Conservation (phyloP, 2,329 filamentous ascomycete species). For the Fusarium sp. region DNA sequence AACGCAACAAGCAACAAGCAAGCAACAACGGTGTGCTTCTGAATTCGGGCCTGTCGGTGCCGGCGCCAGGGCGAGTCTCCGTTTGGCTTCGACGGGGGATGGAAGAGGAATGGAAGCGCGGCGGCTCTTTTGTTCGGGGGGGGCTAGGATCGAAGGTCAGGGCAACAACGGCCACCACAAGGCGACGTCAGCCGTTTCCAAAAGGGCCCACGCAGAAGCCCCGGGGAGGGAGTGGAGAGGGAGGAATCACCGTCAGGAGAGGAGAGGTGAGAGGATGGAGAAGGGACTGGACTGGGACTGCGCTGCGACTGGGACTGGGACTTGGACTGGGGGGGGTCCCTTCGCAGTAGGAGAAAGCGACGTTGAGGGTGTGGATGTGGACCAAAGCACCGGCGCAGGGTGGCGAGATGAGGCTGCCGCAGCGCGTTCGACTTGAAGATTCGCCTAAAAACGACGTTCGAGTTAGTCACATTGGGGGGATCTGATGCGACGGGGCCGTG, state of each 20-base stretch:
- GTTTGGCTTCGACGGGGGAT: slow-evolving; percentile 39
- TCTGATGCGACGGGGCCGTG: slow-evolving; percentile 39
- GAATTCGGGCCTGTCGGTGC: slow-evolving; percentile 31
- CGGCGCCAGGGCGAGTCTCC: slow-evolving; percentile 29
- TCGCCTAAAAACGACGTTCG: slow-evolving; percentile 33
- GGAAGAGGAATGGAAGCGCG: slow-evolving; percentile 42
- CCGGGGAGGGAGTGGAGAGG: slow-evolving; percentile 20
- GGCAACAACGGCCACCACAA: slow-evolving; percentile 19
- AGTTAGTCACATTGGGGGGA: slow-evolving; percentile 29
- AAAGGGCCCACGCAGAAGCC: slow-evolving; percentile 34
- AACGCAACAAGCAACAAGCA: not conserved
- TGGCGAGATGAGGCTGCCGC: slow-evolving; percentile 41
- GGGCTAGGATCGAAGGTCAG: slow-evolving; percentile 42
- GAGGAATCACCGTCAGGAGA: slow-evolving; percentile 6
- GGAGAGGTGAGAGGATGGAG: slow-evolving; percentile 20
- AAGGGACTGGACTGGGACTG: slow-evolving; percentile 14
- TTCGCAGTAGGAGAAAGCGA: slow-evolving; percentile 1
- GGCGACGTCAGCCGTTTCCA: slow-evolving; percentile 39
- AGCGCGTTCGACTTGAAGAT: slow-evolving; percentile 5
- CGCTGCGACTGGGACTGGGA: not conserved
- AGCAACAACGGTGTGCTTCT: slow-evolving; percentile 23
- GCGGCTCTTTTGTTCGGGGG: slow-evolving; percentile 45
- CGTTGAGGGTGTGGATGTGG: slow-evolving; percentile 30
- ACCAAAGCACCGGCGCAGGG: slow-evolving; percentile 31
- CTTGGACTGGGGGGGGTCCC: not conserved